Evolutionary conservation across 1,284 basidiomycete species (phyloP).

Genomic region (Austroboletus novae-zelandiae): DNA sequence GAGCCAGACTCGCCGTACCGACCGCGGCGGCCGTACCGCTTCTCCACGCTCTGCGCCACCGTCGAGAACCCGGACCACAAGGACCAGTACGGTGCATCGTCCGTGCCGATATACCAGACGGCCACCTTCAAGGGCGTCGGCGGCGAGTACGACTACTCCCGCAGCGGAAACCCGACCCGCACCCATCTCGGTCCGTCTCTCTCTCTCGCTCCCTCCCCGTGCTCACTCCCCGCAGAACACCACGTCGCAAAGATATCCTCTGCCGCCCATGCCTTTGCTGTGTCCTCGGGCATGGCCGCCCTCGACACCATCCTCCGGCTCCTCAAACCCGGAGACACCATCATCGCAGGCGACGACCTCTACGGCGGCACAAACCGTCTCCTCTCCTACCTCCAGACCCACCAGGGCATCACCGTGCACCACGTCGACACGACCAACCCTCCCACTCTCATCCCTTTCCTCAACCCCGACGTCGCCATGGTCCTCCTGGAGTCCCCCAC

Average conservation of each 20-base stretch:
- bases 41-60: slow-evolving; percentile 88
- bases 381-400: slow-evolving; percentile 84
- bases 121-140: slow-evolving; percentile 97
- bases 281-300: slow-evolving; percentile 97
- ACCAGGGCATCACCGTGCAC: slow-evolving; percentile 88
- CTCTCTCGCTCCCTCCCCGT: background rate
- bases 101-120: slow-evolving; percentile 96
- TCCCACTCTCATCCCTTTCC: slow-evolving; percentile 57
- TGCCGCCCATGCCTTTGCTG: slow-evolving; percentile 84
- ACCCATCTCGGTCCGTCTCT: slow-evolving; percentile 79
- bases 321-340: slow-evolving; percentile 91
- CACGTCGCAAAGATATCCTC: slow-evolving; percentile 95
- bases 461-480: slow-evolving; percentile 79
- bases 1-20: slow-evolving; percentile 72
- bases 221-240: slow-evolving; percentile 61
- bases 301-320: slow-evolving; percentile 93
- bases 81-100: slow-evolving; percentile 94
- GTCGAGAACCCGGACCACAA: slow-evolving; percentile 87
- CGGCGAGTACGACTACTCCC: slow-evolving; percentile 90
- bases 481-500: slow-evolving; percentile 97
- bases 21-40: slow-evolving; percentile 69
- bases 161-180: slow-evolving; percentile 96
- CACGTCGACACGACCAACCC: slow-evolving; percentile 93
- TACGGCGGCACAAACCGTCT: slow-evolving; percentile 98
- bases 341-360: slow-evolving; percentile 96